Evolutionary conservation across 805 yeast genomes (phyloP).

Genomic region (Zygosaccharomyces gambellarensis): DNA sequence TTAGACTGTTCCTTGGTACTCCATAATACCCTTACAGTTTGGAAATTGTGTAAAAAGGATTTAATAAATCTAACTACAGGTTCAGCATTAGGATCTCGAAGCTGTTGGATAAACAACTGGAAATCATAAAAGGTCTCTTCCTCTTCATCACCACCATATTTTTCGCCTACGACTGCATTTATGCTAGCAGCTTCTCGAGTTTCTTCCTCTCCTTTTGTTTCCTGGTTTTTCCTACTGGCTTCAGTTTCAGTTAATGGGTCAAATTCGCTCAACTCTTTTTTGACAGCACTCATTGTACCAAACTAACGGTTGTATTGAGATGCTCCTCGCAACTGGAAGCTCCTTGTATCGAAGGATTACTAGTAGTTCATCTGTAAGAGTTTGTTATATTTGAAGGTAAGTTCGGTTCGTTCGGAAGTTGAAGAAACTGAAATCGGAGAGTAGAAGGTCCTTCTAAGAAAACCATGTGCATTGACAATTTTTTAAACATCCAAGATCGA

Average conservation of each 20-base stretch:
- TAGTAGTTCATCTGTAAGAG: neutral
- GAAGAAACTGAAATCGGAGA: neutral
- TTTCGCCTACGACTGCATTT: neutral
- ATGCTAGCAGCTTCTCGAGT: neutral
- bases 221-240: neutral
- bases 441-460: neutral
- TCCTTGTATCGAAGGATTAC: neutral
- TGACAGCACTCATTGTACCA: neutral
- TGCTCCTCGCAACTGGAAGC: neutral
- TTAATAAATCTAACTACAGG: conserved; percentile 83
- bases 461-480: neutral
- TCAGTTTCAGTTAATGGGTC: conserved; percentile 5
- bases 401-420: neutral
- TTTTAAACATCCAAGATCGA: neutral
- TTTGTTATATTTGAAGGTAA: neutral
- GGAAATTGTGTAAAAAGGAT: conserved; percentile 75
- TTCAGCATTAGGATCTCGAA: conserved; percentile 73
- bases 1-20: conserved; percentile 72
- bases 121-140: conserved; percentile 60
- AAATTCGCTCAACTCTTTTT: conserved; percentile 4
- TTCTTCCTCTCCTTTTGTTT: conserved; percentile 5
- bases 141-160: conserved; percentile 12
- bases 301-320: neutral
- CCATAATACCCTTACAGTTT: conserved; percentile 54
- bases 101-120: conserved; percentile 66